Evolutionary conservation across 2,329 filamentous ascomycete genomes (phyloP).

Genomic region (Knoxdaviesia capensis): DNA sequence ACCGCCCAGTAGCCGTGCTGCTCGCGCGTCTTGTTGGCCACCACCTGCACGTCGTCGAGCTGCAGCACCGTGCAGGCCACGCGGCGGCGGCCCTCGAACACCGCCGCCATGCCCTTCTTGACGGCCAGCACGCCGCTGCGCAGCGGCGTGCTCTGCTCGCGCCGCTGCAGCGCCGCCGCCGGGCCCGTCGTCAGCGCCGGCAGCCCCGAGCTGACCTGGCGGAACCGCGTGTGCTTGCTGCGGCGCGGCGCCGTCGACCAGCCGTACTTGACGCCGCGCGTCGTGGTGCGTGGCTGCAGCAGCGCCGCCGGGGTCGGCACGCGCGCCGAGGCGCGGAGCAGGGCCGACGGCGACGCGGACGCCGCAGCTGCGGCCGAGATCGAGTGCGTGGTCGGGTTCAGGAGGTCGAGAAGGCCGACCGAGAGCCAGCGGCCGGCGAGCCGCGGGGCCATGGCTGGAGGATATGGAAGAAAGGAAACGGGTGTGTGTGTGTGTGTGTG

Average conservation of each 20-base stretch:
- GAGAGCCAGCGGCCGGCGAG: conserved; percentile 2
- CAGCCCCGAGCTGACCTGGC: conserved; percentile 34
- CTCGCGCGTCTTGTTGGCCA: conserved; percentile 64
- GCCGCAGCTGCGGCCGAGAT: neutral
- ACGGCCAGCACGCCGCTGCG: conserved; percentile 68
- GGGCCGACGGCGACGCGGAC: neutral
- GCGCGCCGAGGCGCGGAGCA: neutral
- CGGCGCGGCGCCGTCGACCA: conserved; percentile 36
- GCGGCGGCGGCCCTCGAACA: conserved; percentile 63
- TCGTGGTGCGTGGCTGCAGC: conserved; percentile 23
- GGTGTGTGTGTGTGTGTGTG: too few species aligned
- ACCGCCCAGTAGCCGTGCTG: conserved; percentile 87
- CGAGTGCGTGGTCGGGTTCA: neutral
- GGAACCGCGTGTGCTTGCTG: conserved; percentile 36
- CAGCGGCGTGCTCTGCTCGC: conserved; percentile 35
- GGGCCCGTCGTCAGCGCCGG: conserved; percentile 35
- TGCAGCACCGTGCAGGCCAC: conserved; percentile 83
- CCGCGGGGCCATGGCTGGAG: conserved; percentile 1
- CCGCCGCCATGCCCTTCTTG: conserved; percentile 91
- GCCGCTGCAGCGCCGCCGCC: conserved; percentile 38
- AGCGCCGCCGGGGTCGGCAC: conserved; percentile 6
- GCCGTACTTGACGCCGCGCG: conserved; percentile 34
- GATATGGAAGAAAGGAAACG: neutral
- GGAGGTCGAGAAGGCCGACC: neutral
- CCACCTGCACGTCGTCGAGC: conserved; percentile 77